A percentile compares a stretch with the other conserved stretches of the same genome.
Conservation (phyloP, 2,329 filamentous ascomycete species). For the Hirsutella minnesotensis region DNA sequence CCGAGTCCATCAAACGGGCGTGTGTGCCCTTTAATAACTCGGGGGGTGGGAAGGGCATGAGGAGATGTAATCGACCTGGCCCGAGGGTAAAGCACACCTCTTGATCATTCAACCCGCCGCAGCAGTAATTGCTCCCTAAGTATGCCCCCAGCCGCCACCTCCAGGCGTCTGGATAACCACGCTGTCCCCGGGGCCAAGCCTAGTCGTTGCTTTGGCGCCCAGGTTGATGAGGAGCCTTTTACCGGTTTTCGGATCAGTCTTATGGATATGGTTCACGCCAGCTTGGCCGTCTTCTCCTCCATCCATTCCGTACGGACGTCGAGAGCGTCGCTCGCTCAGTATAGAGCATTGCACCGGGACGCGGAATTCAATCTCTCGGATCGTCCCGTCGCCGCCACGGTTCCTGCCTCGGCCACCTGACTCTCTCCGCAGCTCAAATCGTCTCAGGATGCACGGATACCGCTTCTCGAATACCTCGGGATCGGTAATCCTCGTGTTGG, state of each 20-base stretch:
- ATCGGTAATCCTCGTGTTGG: constrained; percentile 75
- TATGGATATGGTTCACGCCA: constrained; percentile 43
- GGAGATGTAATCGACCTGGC: too few relatives aligned
- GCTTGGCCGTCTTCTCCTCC: constrained; percentile 58
- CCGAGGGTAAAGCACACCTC: too few relatives aligned
- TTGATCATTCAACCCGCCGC: not conserved
- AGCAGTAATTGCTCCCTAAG: not conserved
- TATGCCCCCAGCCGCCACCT: constrained; percentile 45
- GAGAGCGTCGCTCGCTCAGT: constrained; percentile 65
- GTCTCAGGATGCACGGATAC: constrained; percentile 54
- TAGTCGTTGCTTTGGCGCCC: constrained; percentile 48
- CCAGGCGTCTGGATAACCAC: constrained; percentile 51
- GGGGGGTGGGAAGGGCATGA: too few relatives aligned
- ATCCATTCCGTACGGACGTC: constrained; percentile 61
- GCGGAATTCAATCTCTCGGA: constrained; percentile 72
- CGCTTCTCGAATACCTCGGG: constrained; percentile 67
- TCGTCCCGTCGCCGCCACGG: constrained; percentile 60
- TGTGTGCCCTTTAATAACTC: too few relatives aligned
- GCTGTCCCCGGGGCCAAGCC: constrained; percentile 44
- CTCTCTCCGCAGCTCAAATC: constrained; percentile 53
- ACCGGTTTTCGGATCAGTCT: constrained; percentile 7
- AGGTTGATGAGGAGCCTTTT: constrained; percentile 35
- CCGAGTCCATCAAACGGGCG: too few relatives aligned
- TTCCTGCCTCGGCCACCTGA: constrained; percentile 48
- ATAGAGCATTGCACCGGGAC: constrained; percentile 70